Conservation (phyloP, 257 asterid genomes). For the Schizonepeta tenuifolia region DNA sequence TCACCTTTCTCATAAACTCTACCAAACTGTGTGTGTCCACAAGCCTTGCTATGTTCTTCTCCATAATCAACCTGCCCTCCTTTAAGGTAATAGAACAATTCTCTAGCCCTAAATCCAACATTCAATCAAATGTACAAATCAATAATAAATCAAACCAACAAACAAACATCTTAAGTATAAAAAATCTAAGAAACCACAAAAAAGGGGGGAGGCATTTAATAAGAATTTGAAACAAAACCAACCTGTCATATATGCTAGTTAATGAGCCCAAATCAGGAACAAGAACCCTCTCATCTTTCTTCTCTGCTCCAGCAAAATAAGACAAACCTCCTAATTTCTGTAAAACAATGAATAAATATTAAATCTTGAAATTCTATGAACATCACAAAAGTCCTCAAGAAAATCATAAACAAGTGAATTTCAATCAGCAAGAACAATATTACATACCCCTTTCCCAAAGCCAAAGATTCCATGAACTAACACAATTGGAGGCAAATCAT, state of each 20-base stretch:
- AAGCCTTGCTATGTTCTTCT: constrained; percentile 90
- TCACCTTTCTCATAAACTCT: constrained; percentile 73
- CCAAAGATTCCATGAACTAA: constrained; percentile 97
- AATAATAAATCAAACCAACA: constrained; percentile 7
- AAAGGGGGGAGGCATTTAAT: not conserved
- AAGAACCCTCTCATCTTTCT: constrained; percentile 94
- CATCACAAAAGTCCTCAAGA: constrained; percentile 8
- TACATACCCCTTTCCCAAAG: constrained; percentile 95
- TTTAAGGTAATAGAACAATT: constrained; percentile 89
- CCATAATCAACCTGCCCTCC: constrained; percentile 98
- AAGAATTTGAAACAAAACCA: constrained; percentile 16
- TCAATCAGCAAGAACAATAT: not conserved
- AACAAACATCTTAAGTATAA: not conserved
- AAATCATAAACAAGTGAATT: not conserved
- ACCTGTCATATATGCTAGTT: constrained; percentile 85
- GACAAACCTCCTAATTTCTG: constrained; percentile 93
- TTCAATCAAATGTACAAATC: constrained; percentile 34
- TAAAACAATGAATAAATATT: constrained; percentile 22
- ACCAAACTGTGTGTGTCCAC: constrained; percentile 87
- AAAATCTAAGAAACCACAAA: not conserved
- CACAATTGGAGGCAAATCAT: constrained; percentile 91
- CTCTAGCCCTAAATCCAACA: constrained; percentile 80
- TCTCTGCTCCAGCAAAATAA: constrained; percentile 97
- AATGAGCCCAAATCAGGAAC: constrained; percentile 95
- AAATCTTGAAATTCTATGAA: constrained; percentile 12